phyloP scores from a whole-genome alignment of 148 eudicot species.

The Rhododendron griersonianum region DNA sequence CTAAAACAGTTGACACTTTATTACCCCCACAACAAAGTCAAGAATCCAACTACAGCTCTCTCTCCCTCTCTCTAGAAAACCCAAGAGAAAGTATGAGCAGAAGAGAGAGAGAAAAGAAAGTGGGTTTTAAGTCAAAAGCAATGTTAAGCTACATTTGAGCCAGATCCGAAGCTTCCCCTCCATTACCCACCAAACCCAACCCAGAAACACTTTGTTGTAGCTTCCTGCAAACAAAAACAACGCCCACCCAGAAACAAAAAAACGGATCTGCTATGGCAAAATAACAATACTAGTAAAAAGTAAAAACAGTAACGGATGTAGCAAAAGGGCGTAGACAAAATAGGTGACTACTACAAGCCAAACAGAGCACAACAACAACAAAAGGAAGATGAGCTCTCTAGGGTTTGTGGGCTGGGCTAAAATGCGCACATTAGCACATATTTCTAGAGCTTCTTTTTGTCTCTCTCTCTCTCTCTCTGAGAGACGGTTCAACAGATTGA shows the following conservation, averaged over 20 bases:
- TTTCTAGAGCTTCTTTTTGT: constrained; percentile 1
- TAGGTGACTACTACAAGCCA: constrained; percentile 16
- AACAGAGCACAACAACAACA: constrained; percentile 8
- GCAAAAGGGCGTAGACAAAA: background rate
- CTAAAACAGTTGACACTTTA: background rate
- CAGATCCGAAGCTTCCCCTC: constrained; percentile 34
- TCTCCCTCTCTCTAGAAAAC: background rate
- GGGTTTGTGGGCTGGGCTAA: constrained; percentile 20
- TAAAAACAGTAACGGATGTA: background rate
- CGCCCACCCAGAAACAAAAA: constrained; percentile 2
- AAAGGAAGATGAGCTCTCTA: background rate
- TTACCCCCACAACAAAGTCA: background rate
- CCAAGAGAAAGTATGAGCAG: background rate
- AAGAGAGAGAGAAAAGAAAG: background rate
- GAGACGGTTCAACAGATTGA: background rate
- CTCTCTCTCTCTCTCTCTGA: background rate
- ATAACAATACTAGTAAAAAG: background rate
- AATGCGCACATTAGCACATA: constrained; percentile 14
- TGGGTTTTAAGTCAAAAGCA: constrained; percentile 12
- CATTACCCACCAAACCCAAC: constrained; percentile 7
- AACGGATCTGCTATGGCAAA: constrained; percentile 14
- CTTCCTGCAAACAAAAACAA: constrained; percentile 1
- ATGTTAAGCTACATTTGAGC: constrained; percentile 7
- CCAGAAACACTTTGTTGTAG: background rate
- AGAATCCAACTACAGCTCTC: background rate